Evolutionary conservation across 495 filamentous ascomycete genomes (phyloP).

Genomic region (Astrocystis sublimbata): DNA sequence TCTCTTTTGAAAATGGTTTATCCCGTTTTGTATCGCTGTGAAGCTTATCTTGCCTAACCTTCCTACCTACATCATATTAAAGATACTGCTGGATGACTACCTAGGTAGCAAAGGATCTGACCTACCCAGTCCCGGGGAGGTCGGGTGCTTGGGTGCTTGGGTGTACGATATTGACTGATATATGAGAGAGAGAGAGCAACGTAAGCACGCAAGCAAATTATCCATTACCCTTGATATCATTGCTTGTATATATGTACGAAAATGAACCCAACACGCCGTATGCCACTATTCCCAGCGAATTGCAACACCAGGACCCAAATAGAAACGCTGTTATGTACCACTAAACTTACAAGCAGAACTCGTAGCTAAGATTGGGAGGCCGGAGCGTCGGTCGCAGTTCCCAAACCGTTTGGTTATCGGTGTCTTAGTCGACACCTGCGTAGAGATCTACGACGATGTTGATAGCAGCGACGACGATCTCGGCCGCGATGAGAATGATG

Average conservation of each 20-base stretch:
- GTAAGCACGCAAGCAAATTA: too few relatives aligned
- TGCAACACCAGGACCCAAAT: conserved; percentile 3
- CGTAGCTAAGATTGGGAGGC: background rate
- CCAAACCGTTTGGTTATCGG: background rate
- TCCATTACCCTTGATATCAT: too few relatives aligned
- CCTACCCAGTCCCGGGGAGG: too few relatives aligned
- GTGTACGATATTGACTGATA: background rate
- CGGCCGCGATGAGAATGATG: conserved; percentile 92
- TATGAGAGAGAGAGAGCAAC: conserved; percentile 7
- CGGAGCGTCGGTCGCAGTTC: background rate
- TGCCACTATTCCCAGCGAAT: background rate
- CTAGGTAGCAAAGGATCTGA: background rate
- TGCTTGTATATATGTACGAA: background rate
- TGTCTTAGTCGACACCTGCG: conserved; percentile 69
- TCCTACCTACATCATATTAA: background rate
- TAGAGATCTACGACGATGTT: conserved; percentile 96
- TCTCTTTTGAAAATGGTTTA: background rate
- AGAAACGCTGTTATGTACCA: conserved; percentile 1
- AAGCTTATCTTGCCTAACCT: conserved; percentile 7
- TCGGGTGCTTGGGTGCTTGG: too few relatives aligned
- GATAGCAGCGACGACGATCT: conserved; percentile 90
- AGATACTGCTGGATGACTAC: background rate
- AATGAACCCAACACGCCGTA: conserved; percentile 2
- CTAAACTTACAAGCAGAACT: background rate
- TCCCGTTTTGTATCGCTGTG: background rate